Conservation (phyloP, 179 eudicot genomes). For the Dionaea muscipula region DNA sequence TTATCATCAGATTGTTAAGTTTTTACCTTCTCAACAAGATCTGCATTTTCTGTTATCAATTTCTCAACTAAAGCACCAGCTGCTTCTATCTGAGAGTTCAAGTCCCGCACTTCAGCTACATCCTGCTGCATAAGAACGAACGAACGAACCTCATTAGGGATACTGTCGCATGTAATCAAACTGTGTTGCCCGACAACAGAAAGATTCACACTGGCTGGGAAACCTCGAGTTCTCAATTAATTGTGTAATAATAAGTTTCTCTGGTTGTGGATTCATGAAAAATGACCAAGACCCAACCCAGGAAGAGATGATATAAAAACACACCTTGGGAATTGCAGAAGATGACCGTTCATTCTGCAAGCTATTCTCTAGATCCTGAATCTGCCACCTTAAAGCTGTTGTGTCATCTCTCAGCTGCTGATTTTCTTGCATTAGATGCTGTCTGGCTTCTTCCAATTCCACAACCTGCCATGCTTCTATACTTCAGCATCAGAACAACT, state of each 20-base stretch:
- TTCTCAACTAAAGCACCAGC: slow-evolving; percentile 42
- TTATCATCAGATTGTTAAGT: not conserved
- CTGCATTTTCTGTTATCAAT: slow-evolving; percentile 54
- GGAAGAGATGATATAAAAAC: not conserved
- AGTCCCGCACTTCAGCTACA: slow-evolving; percentile 25
- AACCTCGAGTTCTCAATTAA: not conserved
- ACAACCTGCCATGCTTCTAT: slow-evolving; percentile 72
- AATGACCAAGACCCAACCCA: slow-evolving; percentile 3
- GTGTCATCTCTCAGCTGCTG: slow-evolving; percentile 35
- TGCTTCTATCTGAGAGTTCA: slow-evolving; percentile 40
- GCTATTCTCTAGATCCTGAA: slow-evolving; percentile 43
- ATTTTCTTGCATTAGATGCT: slow-evolving; percentile 41
- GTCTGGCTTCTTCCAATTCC: slow-evolving; percentile 54
- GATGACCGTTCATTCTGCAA: slow-evolving; percentile 23
- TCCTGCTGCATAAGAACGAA: slow-evolving; percentile 32
- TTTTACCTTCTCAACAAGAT: slow-evolving; percentile 69
- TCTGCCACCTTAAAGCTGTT: slow-evolving; percentile 40
- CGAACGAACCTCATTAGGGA: not conserved
- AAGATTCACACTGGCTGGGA: not conserved
- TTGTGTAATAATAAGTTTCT: not conserved
- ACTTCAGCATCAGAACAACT: slow-evolving; percentile 44
- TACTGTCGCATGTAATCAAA: not conserved
- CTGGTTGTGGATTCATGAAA: not conserved
- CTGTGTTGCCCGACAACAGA: not conserved
- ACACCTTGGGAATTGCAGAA: slow-evolving; percentile 27